Evolutionary conservation across 139 green algal genomes (phyloP).

Genomic region (Closterium sp.): DNA sequence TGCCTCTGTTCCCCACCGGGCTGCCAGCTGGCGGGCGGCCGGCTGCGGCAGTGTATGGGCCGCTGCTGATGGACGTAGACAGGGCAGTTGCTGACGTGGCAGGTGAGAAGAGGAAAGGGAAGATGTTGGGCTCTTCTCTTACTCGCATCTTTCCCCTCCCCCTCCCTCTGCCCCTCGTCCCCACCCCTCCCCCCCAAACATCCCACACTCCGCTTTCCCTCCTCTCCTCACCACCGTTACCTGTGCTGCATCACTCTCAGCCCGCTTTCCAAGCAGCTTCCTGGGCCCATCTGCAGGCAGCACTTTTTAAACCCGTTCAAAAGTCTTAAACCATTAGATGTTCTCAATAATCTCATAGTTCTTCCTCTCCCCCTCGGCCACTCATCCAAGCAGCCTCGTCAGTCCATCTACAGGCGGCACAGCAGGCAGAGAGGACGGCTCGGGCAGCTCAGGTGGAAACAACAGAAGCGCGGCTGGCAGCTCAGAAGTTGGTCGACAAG

Average conservation of each 20-base stretch:
- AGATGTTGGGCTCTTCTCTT: not conserved
- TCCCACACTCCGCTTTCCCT: too few species aligned
- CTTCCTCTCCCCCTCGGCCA: not conserved
- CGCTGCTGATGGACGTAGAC: not conserved
- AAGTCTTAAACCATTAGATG: too few species aligned
- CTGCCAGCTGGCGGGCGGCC: not conserved
- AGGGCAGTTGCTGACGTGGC: not conserved
- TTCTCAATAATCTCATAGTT: not conserved
- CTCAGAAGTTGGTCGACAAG: not conserved
- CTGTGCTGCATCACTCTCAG: too few species aligned
- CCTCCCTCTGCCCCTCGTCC: not conserved
- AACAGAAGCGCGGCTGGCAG: not conserved
- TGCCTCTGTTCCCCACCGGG: not conserved
- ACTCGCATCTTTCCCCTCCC: not conserved
- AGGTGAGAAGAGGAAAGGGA: not conserved
- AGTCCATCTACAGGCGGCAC: not conserved
- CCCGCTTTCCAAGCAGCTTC: too few species aligned
- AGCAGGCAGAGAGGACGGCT: not conserved
- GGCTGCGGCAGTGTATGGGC: not conserved
- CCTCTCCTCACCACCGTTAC: too few species aligned
- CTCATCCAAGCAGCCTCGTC: not conserved
- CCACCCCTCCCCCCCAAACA: too few species aligned
- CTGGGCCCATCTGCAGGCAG: too few species aligned
- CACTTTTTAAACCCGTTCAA: too few species aligned
- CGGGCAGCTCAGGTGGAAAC: not conserved